These are phyloP conservation scores for Thuidium tamariscinum DNA, from an alignment of 225 moss, liverwort and hornwort genomes.

Conservation along the genomic window DNA sequence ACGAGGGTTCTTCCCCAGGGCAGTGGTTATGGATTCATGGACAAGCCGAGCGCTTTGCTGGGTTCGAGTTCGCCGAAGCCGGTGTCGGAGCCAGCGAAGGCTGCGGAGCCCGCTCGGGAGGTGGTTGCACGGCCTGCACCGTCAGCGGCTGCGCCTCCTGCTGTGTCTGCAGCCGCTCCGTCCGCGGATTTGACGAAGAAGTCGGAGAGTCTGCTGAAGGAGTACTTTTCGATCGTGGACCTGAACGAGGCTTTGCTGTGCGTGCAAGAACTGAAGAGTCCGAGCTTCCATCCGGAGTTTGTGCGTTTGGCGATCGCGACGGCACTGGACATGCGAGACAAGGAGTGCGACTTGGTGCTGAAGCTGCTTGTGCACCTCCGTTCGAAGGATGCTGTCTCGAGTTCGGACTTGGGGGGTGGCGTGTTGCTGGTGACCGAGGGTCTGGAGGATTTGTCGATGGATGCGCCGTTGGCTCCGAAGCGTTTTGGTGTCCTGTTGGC, in stretches of 20 bases:
- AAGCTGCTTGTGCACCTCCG: constrained; percentile 52
- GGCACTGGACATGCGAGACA: constrained; percentile 63
- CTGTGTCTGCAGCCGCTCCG: background rate
- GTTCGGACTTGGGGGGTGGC: constrained; percentile 41
- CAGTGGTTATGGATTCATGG: constrained; percentile 37
- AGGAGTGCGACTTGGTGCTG: constrained; percentile 59
- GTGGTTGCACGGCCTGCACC: constrained; percentile 5
- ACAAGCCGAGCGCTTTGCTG: constrained; percentile 77
- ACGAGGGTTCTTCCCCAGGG: constrained; percentile 53
- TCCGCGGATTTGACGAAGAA: constrained; percentile 43
- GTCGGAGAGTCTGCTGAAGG: constrained; percentile 68
- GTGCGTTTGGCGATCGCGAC: constrained; percentile 41
- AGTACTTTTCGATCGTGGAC: constrained; percentile 74
- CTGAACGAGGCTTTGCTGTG: constrained; percentile 69
- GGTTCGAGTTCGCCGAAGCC: constrained; percentile 35
- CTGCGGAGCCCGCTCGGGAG: constrained; percentile 10
- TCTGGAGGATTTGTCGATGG: constrained; percentile 64
- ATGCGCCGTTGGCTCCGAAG: constrained; percentile 75
- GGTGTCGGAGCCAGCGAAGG: background rate
- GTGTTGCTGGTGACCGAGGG: constrained; percentile 46
- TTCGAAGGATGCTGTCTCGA: constrained; percentile 35
- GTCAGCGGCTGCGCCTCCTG: background rate
- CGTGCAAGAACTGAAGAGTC: constrained; percentile 70
- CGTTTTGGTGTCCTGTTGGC: constrained; percentile 49
- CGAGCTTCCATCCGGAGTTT: constrained; percentile 59